These are phyloP conservation scores for Phyllosticta citribraziliensis DNA, from an alignment of 2,329 filamentous ascomycete species.

Conservation along the genomic window DNA sequence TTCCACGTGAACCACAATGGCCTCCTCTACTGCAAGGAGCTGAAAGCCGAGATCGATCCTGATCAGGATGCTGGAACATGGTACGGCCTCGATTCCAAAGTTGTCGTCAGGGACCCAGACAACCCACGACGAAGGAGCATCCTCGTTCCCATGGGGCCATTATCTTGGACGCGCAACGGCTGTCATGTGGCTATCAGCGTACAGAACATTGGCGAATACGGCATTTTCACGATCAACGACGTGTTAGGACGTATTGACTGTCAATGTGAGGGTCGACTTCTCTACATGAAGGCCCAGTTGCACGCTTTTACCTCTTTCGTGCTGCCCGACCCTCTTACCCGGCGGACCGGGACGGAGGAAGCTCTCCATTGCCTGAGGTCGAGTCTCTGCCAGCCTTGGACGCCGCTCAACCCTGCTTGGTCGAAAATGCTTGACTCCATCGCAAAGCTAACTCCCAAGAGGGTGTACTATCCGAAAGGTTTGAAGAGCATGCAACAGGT, in stretches of 20 bases:
- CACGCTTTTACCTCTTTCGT: constrained; percentile 53
- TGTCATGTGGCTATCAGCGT: constrained; percentile 38
- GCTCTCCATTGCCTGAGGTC: constrained; percentile 42
- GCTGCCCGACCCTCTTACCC: constrained; percentile 48
- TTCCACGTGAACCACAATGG: constrained; percentile 41
- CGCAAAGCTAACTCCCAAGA: constrained; percentile 27
- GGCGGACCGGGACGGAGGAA: constrained; percentile 52
- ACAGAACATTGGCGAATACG: constrained; percentile 31
- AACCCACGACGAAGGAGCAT: constrained; percentile 40
- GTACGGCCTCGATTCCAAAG: constrained; percentile 50
- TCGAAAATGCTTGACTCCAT: constrained; percentile 17
- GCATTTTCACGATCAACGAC: constrained; percentile 44
- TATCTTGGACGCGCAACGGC: constrained; percentile 21
- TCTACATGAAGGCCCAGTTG: constrained; percentile 48
- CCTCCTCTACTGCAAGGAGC: constrained; percentile 39
- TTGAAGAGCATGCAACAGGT: constrained; percentile 22
- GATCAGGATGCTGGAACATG: constrained; percentile 50
- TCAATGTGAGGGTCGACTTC: constrained; percentile 43
- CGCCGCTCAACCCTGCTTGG: constrained; percentile 8
- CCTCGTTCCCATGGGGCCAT: constrained; percentile 42
- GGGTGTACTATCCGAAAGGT: constrained; percentile 22
- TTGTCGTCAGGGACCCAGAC: constrained; percentile 42
- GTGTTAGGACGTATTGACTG: constrained; percentile 48
- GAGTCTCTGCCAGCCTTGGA: constrained; percentile 36
- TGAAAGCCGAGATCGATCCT: constrained; percentile 38